phyloP scores from a whole-genome alignment of 306 rosid genomes.

The Pterocarpus santalinus region DNA sequence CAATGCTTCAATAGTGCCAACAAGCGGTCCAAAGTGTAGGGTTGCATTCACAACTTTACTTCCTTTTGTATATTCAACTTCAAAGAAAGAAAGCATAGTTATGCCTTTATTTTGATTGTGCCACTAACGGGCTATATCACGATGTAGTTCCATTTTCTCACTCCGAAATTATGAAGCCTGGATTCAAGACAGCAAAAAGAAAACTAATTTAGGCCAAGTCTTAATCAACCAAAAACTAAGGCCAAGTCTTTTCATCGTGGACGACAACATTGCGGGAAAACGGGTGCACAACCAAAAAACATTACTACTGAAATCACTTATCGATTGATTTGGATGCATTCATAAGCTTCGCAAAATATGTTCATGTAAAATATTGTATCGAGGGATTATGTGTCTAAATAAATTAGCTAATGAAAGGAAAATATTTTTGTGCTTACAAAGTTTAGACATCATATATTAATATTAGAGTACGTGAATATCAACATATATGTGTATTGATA shows the following conservation, averaged over 20 bases:
- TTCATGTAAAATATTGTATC: too few species aligned
- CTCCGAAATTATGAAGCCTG: not conserved
- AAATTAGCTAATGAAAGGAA: too few species aligned
- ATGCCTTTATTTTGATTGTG: constrained; percentile 6
- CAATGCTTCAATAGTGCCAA: not conserved
- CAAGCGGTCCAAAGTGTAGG: not conserved
- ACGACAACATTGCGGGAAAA: not conserved
- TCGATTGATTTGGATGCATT: not conserved
- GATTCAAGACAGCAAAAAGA: not conserved
- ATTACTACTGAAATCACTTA: not conserved
- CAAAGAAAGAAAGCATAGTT: not conserved
- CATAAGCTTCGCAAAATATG: not conserved
- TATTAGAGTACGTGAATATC: too few species aligned
- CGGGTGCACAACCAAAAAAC: not conserved
- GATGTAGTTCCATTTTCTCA: not conserved
- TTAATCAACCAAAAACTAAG: not conserved
- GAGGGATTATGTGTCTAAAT: too few species aligned
- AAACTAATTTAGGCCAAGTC: not conserved
- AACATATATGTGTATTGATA: too few species aligned
- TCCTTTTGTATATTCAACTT: not conserved
- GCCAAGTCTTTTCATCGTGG: not conserved
- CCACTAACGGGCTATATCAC: not conserved
- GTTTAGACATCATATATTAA: too few species aligned
- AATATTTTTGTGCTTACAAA: too few species aligned
- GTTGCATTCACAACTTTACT: not conserved